These are phyloP conservation scores for Talaromyces sp. DNA, from an alignment of 2,329 filamentous ascomycete genomes.

Conservation along the genomic window DNA sequence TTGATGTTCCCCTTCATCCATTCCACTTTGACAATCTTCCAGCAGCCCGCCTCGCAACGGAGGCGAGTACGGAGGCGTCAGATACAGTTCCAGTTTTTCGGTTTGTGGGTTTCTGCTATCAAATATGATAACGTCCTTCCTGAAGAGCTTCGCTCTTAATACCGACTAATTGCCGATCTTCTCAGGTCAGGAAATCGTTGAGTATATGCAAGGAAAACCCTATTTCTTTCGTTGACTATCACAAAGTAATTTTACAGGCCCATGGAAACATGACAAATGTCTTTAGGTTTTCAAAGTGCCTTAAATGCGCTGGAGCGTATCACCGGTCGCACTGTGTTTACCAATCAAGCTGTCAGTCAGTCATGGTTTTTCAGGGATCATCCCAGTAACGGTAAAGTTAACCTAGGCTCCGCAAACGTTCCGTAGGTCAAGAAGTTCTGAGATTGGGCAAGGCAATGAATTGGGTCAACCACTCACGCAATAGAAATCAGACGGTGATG, in stretches of 20 bases:
- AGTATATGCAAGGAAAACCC: neutral
- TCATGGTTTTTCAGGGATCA: conserved; percentile 5
- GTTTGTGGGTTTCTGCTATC: conserved; percentile 10
- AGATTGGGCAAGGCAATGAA: neutral
- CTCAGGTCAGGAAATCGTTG: neutral
- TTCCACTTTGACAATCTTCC: conserved; percentile 58
- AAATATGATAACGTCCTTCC: neutral
- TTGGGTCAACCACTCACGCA: conserved; percentile 3
- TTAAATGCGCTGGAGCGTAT: neutral
- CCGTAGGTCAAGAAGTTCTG: conserved; percentile 1
- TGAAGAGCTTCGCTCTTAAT: neutral
- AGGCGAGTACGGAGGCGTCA: conserved; percentile 62
- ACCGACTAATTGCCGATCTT: neutral
- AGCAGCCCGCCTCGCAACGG: conserved; percentile 56
- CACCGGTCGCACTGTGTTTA: conserved; percentile 3
- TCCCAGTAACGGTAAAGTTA: conserved; percentile 5
- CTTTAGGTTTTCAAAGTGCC: neutral
- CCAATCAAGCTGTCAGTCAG: neutral
- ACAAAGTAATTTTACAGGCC: neutral
- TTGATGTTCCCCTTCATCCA: conserved; percentile 69
- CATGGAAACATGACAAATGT: neutral
- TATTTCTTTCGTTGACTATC: neutral
- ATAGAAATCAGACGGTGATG: neutral
- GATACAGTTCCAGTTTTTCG: conserved; percentile 65
- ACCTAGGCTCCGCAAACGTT: conserved; percentile 5